These are phyloP conservation scores for Fusarium penzigii DNA, from an alignment of 2,329 filamentous ascomycete species.

Conservation along the genomic window DNA sequence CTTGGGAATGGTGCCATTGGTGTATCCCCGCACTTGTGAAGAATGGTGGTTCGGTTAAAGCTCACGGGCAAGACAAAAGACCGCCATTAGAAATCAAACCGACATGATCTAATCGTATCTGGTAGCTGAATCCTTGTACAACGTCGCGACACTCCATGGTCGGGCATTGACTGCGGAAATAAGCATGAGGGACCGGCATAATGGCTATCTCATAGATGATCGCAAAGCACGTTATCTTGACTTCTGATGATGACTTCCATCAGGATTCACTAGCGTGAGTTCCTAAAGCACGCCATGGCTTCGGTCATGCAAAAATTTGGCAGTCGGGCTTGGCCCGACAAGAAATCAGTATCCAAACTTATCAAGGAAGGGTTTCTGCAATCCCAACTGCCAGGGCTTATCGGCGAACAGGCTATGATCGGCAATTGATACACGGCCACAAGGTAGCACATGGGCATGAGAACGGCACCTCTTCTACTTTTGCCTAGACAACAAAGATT, in stretches of 20 bases:
- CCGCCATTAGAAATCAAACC: neutral
- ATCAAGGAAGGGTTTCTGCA: no score
- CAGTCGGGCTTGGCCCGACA: no score
- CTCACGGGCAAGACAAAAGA: neutral
- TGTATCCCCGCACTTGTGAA: neutral
- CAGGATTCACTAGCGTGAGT: neutral
- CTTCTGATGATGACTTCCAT: neutral
- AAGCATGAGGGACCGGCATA: neutral
- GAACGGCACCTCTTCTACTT: no score
- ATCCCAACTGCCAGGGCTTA: no score
- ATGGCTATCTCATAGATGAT: neutral
- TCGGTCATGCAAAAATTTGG: no score
- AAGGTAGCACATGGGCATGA: no score
- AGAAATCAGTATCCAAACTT: no score
- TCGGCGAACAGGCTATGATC: no score
- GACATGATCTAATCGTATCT: neutral
- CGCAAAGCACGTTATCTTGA: neutral
- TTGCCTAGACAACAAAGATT: no score
- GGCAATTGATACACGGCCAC: no score
- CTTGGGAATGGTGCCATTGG: neutral
- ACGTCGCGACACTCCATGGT: neutral
- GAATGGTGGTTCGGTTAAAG: neutral
- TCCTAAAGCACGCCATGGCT: neutral
- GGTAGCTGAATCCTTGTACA: no score
- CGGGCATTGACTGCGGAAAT: neutral